These are phyloP conservation scores for Wickerhamomyces alni DNA, from an alignment of 805 yeast species.

Conservation along the genomic window DNA sequence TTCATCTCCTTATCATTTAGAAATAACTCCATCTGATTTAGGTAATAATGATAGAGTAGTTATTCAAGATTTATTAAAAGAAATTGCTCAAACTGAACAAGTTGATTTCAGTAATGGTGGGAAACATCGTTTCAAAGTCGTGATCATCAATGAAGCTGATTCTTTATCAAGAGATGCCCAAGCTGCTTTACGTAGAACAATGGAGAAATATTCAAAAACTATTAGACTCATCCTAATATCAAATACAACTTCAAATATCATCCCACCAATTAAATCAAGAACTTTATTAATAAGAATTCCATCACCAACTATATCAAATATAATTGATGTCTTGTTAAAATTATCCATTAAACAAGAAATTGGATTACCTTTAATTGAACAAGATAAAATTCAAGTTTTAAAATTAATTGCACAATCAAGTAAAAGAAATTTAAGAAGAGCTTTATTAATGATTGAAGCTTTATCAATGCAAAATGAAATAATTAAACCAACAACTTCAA, in stretches of 20 bases:
- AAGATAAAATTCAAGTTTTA: slow-evolving; percentile 38
- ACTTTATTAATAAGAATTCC: slow-evolving; percentile 84
- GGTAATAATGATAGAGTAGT: slow-evolving; percentile 94
- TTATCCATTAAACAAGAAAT: slow-evolving; percentile 55
- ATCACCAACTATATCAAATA: slow-evolving; percentile 63
- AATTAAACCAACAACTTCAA: slow-evolving; percentile 39
- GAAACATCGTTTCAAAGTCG: slow-evolving; percentile 63
- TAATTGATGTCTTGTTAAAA: slow-evolving; percentile 44
- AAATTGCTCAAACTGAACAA: slow-evolving; percentile 91
- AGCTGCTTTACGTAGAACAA: slow-evolving; percentile 90
- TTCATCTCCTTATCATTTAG: slow-evolving; percentile 87
- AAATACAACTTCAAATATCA: slow-evolving; percentile 86
- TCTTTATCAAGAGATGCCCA: slow-evolving; percentile 88
- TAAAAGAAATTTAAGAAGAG: slow-evolving; percentile 70
- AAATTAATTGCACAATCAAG: slow-evolving; percentile 47
- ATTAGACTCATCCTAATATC: slow-evolving; percentile 80
- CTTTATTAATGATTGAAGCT: slow-evolving; percentile 78
- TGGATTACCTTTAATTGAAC: slow-evolving; percentile 27
- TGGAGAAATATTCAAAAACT: slow-evolving; percentile 90
- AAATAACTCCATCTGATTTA: slow-evolving; percentile 94
- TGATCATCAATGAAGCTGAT: slow-evolving; percentile 88
- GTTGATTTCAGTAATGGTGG: slow-evolving; percentile 75
- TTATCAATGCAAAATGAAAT: slow-evolving; percentile 62
- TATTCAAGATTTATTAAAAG: slow-evolving; percentile 89
- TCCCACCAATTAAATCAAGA: slow-evolving; percentile 91